Evolutionary conservation across 331 rosid species (phyloP).

Genomic region (Malus hybrid): DNA sequence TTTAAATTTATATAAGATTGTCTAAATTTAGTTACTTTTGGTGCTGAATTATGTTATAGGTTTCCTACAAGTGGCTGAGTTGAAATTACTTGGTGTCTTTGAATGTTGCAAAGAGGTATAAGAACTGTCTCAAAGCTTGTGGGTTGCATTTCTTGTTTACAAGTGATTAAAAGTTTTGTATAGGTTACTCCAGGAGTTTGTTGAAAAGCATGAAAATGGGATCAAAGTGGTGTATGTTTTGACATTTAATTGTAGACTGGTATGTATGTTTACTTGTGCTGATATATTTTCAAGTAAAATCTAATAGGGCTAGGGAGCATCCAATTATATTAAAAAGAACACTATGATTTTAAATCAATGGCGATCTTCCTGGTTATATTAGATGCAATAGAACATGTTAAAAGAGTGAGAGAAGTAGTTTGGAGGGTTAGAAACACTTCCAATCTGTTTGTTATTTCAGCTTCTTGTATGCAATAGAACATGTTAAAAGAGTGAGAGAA

Average conservation of each 20-base stretch:
- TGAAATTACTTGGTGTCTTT: constrained; percentile 84
- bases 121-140: neutral
- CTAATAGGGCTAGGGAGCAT: neutral
- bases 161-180: constrained; percentile 12
- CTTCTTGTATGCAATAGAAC: no score
- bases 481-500: no score
- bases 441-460: no score
- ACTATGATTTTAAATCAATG: neutral
- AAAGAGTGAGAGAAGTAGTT: no score
- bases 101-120: constrained; percentile 70
- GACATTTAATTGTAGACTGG: neutral
- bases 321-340: neutral
- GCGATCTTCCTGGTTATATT: neutral
- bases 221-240: constrained; percentile 76
- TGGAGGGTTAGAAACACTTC: no score
- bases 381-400: no score
- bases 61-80: constrained; percentile 95
- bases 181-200: constrained; percentile 87
- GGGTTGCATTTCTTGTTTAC: neutral
- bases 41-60: constrained; percentile 27
- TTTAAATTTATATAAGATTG: neutral
- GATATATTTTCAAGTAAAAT: neutral
- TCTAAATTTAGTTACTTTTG: neutral
- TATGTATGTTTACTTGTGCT: neutral
- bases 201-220: constrained; percentile 53